Evolutionary conservation across 2,329 filamentous ascomycete species (phyloP).

Genomic region (Fusarium xyrophilum): DNA sequence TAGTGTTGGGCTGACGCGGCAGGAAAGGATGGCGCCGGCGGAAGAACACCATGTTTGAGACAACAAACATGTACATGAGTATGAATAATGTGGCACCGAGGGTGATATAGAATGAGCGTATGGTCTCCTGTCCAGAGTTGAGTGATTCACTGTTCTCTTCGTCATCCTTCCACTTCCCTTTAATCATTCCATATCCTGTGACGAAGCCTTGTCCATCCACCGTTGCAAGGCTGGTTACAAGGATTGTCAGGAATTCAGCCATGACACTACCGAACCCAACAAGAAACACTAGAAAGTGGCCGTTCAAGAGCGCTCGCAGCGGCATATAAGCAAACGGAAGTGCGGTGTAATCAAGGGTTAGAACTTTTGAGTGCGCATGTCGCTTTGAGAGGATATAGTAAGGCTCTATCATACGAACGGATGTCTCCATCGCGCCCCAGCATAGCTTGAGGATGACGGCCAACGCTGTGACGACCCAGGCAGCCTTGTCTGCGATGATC

Average conservation of each 20-base stretch:
- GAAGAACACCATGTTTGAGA: conserved; percentile 66
- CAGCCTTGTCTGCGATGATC: conserved; percentile 64
- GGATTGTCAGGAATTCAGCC: conserved; percentile 74
- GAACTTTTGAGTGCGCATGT: conserved; percentile 68
- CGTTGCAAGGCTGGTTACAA: conserved; percentile 69
- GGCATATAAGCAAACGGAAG: conserved; percentile 73
- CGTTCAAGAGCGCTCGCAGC: conserved; percentile 66
- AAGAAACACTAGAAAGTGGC: conserved; percentile 69
- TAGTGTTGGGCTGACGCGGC: conserved; percentile 79
- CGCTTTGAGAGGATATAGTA: conserved; percentile 73
- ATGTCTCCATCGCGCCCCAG: conserved; percentile 73
- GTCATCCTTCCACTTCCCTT: conserved; percentile 17
- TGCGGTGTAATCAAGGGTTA: conserved; percentile 76
- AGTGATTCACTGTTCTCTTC: conserved; percentile 42
- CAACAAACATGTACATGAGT: conserved; percentile 67
- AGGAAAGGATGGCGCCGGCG: conserved; percentile 73
- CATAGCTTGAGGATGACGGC: conserved; percentile 71
- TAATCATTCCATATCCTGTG: conserved; percentile 32
- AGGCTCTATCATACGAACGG: conserved; percentile 76
- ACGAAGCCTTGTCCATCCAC: conserved; percentile 70
- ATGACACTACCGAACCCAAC: conserved; percentile 75
- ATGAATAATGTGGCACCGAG: conserved; percentile 68
- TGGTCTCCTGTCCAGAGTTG: conserved; percentile 65
- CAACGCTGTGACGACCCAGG: conserved; percentile 70
- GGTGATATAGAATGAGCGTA: conserved; percentile 70